Percentiles rank a stretch among this genome's conserved stretches.
phyloP scores from a whole-genome alignment of 495 filamentous ascomycete genomes.

The Hypoxylon cercidicola region DNA sequence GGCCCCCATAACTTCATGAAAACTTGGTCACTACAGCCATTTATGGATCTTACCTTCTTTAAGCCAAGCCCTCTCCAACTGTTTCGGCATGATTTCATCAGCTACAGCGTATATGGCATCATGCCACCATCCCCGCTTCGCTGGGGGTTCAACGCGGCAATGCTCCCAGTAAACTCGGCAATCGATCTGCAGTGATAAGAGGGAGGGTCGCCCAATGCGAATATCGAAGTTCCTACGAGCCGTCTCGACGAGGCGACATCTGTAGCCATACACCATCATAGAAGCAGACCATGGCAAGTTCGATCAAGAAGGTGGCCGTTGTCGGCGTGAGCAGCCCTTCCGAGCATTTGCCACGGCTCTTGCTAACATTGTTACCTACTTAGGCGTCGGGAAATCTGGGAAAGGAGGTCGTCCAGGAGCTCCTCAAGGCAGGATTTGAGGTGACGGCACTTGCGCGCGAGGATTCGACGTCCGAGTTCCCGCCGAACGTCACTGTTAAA shows the following conservation, averaged over 20 bases:
- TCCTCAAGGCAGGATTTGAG: conserved; percentile 65
- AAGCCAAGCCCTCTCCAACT: not conserved
- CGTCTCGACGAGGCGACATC: not conserved
- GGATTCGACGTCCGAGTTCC: conserved; percentile 51
- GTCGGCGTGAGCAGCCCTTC: conserved; percentile 55
- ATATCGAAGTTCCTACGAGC: not conserved
- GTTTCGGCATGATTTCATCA: not conserved
- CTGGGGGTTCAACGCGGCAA: not conserved
- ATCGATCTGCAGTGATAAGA: not conserved
- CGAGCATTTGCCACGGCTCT: conserved; percentile 3
- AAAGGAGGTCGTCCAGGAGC: conserved; percentile 61
- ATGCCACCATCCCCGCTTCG: not conserved
- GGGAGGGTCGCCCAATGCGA: not conserved
- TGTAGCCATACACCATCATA: not conserved
- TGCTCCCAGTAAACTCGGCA: not conserved
- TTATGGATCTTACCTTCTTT: no score
- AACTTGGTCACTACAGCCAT: no score
- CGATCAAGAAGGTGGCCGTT: conserved; percentile 63
- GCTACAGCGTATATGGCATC: not conserved
- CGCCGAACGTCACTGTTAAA: conserved; percentile 51
- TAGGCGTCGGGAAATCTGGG: conserved; percentile 71
- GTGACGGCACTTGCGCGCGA: conserved; percentile 68
- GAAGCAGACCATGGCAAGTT: conserved; percentile 47
- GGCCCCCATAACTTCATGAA: no score
- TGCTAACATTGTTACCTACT: conserved; percentile 1